Evolutionary conservation across 164 flowering plant genomes (phyloP), one percentile per base, ranked within the genome.

Genomic region (Vitis cinerea): DNA sequence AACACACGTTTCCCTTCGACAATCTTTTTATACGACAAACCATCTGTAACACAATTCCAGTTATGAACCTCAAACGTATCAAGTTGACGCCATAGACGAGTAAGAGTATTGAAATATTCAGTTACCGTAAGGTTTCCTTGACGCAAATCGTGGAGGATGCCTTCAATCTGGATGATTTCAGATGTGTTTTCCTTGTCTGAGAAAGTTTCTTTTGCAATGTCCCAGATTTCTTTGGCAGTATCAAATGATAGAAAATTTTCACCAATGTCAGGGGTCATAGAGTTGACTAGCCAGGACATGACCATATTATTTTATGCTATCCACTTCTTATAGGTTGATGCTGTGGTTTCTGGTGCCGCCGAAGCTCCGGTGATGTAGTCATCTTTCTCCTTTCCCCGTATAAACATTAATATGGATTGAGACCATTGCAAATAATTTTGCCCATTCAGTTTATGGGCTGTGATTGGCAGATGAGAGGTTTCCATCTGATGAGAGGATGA

Each of bases 201-300:
- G n/a, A n/a, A n/a, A n/a, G n/a, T n/a, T n/a, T n/a, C n/a, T n/a
- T n/a, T n/a, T n/a, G n/a, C n/a, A n/a, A n/a, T n/a, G n/a, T n/a
- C n/a, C n/a, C n/a, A n/a, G n/a, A n/a, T n/a, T n/a, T n/a, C n/a
- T n/a, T n/a, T n/a, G n/a, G n/a, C n/a, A n/a, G n/a, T 56, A n/a
- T n/a, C n/a, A n/a, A n/a, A n/a, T n/a, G n/a, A n/a, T n/a, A n/a
- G n/a, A n/a, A n/a, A n/a, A n/a, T n/a, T n/a, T n/a, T n/a, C n/a
- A n/a, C n/a, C n/a, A n/a, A n/a, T n/a, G n/a, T n/a, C n/a, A n/a
- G n/a, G n/a, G 8, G 23, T 9, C 23, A n/a, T n/a, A 3, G 23
- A n/a, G 59, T 56, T 16, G 59, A 56, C 59, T 56, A 56, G 59
- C 59, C 59, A 56, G 9, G 17, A 56, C 59, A 56, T 56, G 54